phyloP scores from a whole-genome alignment of 129 eudicot genomes.

The Tagetes patula region DNA sequence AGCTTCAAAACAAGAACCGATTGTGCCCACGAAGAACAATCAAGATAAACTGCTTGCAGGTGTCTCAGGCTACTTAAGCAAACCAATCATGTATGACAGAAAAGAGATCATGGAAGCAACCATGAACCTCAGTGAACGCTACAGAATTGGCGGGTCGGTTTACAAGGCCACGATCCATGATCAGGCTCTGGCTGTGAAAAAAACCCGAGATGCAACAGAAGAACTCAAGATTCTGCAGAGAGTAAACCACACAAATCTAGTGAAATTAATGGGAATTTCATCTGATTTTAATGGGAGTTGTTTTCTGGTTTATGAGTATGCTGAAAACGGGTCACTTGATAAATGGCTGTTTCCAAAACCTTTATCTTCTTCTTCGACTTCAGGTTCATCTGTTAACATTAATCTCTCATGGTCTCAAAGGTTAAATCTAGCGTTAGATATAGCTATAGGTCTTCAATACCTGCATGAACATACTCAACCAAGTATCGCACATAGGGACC shows the following conservation, averaged over 20 bases:
- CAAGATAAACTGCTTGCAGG: conserved; percentile 70
- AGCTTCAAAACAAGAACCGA: conserved; percentile 31
- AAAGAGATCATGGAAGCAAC: conserved; percentile 77
- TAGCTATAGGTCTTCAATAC: conserved; percentile 77
- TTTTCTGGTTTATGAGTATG: conserved; percentile 68
- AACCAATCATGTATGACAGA: conserved; percentile 47
- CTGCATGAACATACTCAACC: conserved; percentile 84
- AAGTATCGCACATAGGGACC: conserved; percentile 64
- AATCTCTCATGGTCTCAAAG: conserved; percentile 63
- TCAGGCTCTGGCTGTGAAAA: conserved; percentile 61
- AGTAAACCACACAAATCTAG: conserved; percentile 73
- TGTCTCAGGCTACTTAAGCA: conserved; percentile 69
- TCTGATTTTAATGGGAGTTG: conserved; percentile 47
- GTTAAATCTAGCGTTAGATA: conserved; percentile 56
- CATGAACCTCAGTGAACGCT: conserved; percentile 50
- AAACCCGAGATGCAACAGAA: conserved; percentile 52
- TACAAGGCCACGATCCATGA: conserved; percentile 60
- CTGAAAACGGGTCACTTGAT: conserved; percentile 75
- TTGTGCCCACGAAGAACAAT: conserved; percentile 35
- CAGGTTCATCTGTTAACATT: conserved; percentile 20
- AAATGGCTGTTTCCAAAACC: conserved; percentile 51
- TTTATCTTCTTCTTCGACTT: conserved; percentile 18
- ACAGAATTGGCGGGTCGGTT: conserved; percentile 63
- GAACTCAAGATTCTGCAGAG: conserved; percentile 73
- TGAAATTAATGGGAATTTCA: conserved; percentile 66